Percentiles rank a stretch among this genome's conserved stretches.
phyloP scores from a whole-genome alignment of 164 flowering plant species.

The Brasenia schreberi region DNA sequence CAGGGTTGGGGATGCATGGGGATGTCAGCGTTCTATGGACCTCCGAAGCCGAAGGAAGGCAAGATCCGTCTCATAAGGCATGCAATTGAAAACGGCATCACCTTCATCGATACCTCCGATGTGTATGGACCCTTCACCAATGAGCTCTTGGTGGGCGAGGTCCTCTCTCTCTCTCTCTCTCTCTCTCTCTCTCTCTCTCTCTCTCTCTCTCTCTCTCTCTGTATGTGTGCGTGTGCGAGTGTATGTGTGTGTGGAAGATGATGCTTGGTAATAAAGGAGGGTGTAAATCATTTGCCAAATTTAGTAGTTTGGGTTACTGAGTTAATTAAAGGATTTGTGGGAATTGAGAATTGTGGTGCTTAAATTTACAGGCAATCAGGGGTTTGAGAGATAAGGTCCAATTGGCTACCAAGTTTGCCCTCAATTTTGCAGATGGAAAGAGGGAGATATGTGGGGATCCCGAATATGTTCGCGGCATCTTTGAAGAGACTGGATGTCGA shows the following conservation, averaged over 20 bases:
- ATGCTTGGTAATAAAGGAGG: not conserved
- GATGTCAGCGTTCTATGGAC: conserved; percentile 6
- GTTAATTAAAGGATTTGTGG: not conserved
- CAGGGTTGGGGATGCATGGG: conserved; percentile 10
- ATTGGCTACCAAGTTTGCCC: conserved; percentile 16
- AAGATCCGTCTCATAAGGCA: conserved; percentile 9
- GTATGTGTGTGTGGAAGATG: not conserved
- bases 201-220: too few species aligned
- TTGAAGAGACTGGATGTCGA: conserved; percentile 10
- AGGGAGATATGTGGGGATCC: conserved; percentile 8
- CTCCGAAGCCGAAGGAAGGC: conserved; percentile 6
- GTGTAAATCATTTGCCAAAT: not conserved
- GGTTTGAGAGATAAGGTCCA: conserved; percentile 12
- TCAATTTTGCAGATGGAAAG: conserved; percentile 1
- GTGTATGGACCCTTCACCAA: conserved; percentile 6
- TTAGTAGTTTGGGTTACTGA: not conserved
- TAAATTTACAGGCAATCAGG: conserved; percentile 9
- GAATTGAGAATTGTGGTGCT: not conserved
- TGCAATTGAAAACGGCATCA: conserved; percentile 3
- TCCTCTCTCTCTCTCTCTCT: not conserved
- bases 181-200: not conserved
- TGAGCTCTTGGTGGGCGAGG: conserved; percentile 5
- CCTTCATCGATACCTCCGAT: conserved; percentile 8
- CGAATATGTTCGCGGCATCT: conserved; percentile 4
- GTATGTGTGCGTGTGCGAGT: too few species aligned